Percentiles rank a stretch among this genome's conserved stretches.
These are phyloP conservation scores for Pseudogymnoascus sp. DNA, from an alignment of 2,329 filamentous ascomycete genomes.

Conservation along the genomic window DNA sequence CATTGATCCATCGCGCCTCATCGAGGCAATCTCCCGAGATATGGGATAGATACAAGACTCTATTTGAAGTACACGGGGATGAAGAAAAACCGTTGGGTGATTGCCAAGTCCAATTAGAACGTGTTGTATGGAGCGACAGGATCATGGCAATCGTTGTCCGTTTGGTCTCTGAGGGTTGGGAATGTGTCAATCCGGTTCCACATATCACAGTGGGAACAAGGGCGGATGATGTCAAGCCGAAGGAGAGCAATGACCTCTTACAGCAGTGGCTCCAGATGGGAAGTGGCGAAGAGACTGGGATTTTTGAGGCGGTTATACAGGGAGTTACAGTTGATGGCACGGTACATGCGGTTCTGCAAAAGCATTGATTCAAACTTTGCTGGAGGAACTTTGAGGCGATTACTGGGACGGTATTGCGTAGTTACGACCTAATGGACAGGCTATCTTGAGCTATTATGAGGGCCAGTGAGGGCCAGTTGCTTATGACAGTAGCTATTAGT, in stretches of 20 bases:
- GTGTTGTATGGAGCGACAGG: constrained; percentile 74
- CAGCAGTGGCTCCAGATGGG: constrained; percentile 63
- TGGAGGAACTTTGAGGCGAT: background rate
- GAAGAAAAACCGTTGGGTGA: constrained; percentile 51
- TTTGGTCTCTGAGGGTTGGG: constrained; percentile 55
- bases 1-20: constrained; percentile 73
- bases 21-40: constrained; percentile 55
- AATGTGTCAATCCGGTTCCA: constrained; percentile 68
- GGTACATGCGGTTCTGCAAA: constrained; percentile 22
- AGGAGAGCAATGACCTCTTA: constrained; percentile 85
- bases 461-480: background rate
- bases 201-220: constrained; percentile 89
- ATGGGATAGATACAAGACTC: constrained; percentile 66
- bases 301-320: constrained; percentile 25
- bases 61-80: constrained; percentile 42
- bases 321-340: constrained; percentile 23
- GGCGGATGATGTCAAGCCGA: constrained; percentile 69
- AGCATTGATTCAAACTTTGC: background rate
- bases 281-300: constrained; percentile 27
- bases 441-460: background rate
- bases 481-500: background rate
- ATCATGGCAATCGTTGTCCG: constrained; percentile 89
- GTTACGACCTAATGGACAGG: background rate
- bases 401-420: background rate
- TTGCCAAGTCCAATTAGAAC: constrained; percentile 57